Evolutionary conservation across 2,329 filamentous ascomycete species (phyloP), one percentile per base, ranked within the genome.

Genomic region (Ilyonectria mors-panacis): DNA sequence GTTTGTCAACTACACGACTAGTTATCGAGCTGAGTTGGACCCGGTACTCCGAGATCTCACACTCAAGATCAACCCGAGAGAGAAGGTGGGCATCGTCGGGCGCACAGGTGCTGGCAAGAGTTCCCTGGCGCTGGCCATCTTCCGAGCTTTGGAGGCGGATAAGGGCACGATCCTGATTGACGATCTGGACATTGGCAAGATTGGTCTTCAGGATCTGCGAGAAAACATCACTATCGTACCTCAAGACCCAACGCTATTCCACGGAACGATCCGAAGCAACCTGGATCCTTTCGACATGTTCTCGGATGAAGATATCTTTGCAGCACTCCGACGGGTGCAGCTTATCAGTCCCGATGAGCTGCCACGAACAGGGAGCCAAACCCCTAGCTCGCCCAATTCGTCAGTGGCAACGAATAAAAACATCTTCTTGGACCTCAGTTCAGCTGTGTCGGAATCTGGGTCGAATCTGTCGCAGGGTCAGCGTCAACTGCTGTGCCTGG

Each of bases 211-310:
- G 70, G 95, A 98, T 81, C 85, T 99, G 75, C 93, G 96, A 62
- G 93, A 97, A 82, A 92, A 93, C 53, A 97, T 99, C 75, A 98
- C 97, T 0, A 98, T 99, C 81, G 96, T 99, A 64, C 96, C 96
- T 30, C 96, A 99, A 83, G 96, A 99, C 78, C 96, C 94, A 61
- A 98, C 95, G 0, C 86, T 98, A 1, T 98, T 98, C 82, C 95
- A 91, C 15, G 95, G 95, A 71, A 98, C 95, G 0, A 93, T 98
- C 69, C 90, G 95, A 69, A 94, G 86, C 79, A 99, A 99, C 78
- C 87, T 99, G 23, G 96, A 99, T 79, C 96, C 96, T 0, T 99
- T 99, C 80, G 87, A 90, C 17, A 83, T 93, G 42, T 97, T 97
- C 81, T 94, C 92, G 0, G 94, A 99, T 75, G 94, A 96, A 69